Evolutionary conservation across 805 yeast species (phyloP).

Genomic region (Lachancea waltii): DNA sequence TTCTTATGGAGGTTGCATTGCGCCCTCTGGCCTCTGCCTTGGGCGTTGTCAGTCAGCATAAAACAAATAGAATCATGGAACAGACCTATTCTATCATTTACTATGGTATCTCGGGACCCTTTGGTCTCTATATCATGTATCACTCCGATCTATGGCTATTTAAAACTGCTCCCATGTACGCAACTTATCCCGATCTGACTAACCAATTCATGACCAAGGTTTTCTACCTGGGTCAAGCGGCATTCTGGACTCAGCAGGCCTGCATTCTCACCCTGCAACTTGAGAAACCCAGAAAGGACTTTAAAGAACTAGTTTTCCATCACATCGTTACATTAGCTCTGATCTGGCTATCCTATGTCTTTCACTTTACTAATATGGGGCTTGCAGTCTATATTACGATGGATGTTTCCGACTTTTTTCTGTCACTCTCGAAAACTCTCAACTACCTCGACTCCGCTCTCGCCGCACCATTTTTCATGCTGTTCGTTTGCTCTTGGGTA

Average conservation of each 20-base stretch:
- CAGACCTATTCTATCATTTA: constrained; percentile 83
- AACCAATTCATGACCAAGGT: constrained; percentile 66
- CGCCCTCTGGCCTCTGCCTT: constrained; percentile 63
- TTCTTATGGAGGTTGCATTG: constrained; percentile 74
- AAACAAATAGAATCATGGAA: constrained; percentile 80
- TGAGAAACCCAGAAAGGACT: constrained; percentile 94
- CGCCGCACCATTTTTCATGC: constrained; percentile 58
- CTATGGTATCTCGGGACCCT: constrained; percentile 73
- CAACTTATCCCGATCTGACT: constrained; percentile 72
- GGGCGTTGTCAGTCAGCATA: constrained; percentile 36
- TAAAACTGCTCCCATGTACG: constrained; percentile 75
- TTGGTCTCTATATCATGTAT: constrained; percentile 85
- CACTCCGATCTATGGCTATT: constrained; percentile 83
- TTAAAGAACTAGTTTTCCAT: constrained; percentile 82
- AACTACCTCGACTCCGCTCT: constrained; percentile 71
- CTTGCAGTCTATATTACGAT: constrained; percentile 83
- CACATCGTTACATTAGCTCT: constrained; percentile 86
- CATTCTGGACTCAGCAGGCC: constrained; percentile 97
- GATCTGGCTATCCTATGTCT: constrained; percentile 80
- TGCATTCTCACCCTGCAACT: constrained; percentile 73
- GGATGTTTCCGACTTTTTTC: constrained; percentile 91
- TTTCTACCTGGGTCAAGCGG: constrained; percentile 86
- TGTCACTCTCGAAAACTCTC: constrained; percentile 77
- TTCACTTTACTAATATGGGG: constrained; percentile 97
- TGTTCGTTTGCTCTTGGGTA: constrained; percentile 71